Percentiles rank a stretch among this genome's conserved stretches.
Conservation (phyloP, 805 yeast genomes). For the Tetrapisispora namnaoensis region DNA sequence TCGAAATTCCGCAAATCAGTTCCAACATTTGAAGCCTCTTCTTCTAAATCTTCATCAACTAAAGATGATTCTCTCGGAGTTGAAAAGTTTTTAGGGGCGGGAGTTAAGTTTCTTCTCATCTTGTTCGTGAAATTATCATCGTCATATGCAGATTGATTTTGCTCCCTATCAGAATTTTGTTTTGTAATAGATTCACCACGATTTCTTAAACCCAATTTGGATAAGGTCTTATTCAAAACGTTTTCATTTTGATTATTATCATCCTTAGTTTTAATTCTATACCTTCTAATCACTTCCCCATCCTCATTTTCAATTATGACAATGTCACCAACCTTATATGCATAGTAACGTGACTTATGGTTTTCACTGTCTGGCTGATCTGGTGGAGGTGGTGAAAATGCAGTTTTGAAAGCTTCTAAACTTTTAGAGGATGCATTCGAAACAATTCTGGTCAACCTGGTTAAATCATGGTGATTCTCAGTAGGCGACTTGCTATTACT, state of each 20-base stretch:
- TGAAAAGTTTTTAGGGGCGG: conserved; percentile 7
- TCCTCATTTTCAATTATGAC: conserved; percentile 82
- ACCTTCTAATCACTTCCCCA: conserved; percentile 83
- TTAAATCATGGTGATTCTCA: background rate
- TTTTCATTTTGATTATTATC: conserved; percentile 3
- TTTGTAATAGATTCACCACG: conserved; percentile 1
- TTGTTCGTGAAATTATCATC: background rate
- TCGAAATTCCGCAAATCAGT: background rate
- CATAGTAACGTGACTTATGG: conserved; percentile 28
- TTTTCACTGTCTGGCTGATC: background rate
- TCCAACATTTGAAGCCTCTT: conserved; percentile 14
- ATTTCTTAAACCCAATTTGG: conserved; percentile 40
- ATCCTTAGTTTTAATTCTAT: conserved; percentile 54
- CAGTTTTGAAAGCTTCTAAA: background rate
- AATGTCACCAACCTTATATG: conserved; percentile 69
- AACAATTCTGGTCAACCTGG: conserved; percentile 1
- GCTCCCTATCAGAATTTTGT: conserved; percentile 5
- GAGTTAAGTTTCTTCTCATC: conserved; percentile 4
- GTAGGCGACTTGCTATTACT: conserved; percentile 5
- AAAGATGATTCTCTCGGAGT: background rate
- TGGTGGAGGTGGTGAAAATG: background rate
- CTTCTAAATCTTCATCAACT: conserved; percentile 4
- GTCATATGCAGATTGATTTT: background rate
- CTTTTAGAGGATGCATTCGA: conserved; percentile 17
- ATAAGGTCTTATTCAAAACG: conserved; percentile 38